A percentile compares a stretch with the other conserved stretches of the same genome.
Evolutionary conservation across 345 rosid species (phyloP).

Genomic region (Luvunga scandens): DNA sequence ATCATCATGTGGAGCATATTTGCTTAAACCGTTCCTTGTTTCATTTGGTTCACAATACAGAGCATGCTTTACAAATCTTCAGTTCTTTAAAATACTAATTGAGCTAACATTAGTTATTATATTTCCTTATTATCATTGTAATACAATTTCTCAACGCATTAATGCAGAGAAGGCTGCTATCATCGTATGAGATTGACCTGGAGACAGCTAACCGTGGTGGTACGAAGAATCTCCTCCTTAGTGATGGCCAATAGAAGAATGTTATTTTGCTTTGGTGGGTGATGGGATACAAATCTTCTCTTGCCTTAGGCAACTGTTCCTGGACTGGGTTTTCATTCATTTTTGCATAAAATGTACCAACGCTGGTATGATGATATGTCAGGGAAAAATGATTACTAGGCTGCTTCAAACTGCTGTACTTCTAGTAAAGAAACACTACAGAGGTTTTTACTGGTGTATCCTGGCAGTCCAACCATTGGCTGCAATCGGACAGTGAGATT

Average conservation of each 20-base stretch:
- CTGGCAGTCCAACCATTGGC: neutral
- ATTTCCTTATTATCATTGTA: neutral
- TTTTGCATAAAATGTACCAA: neutral
- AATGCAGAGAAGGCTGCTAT: slow-evolving; percentile 79
- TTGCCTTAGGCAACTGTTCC: neutral
- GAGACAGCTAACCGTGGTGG: slow-evolving; percentile 29
- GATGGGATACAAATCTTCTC: neutral
- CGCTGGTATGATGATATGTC: neutral
- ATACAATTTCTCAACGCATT: neutral
- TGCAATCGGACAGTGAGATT: slow-evolving; percentile 11
- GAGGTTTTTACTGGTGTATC: neutral
- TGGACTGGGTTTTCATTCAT: neutral
- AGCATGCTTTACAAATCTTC: neutral
- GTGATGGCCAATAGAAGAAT: slow-evolving; percentile 28
- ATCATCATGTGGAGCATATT: neutral
- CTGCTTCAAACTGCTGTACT: neutral
- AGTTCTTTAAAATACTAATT: neutral
- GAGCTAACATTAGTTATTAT: neutral
- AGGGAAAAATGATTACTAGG: neutral
- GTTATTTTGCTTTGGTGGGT: slow-evolving; percentile 31
- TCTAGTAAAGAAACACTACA: neutral
- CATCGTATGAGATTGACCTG: slow-evolving; percentile 56
- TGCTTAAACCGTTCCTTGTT: neutral
- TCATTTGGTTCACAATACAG: neutral
- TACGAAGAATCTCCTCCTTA: slow-evolving; percentile 22